These are phyloP conservation scores for Pichia sp. DNA, from an alignment of 1,139 yeast genomes.

Conservation along the genomic window DNA sequence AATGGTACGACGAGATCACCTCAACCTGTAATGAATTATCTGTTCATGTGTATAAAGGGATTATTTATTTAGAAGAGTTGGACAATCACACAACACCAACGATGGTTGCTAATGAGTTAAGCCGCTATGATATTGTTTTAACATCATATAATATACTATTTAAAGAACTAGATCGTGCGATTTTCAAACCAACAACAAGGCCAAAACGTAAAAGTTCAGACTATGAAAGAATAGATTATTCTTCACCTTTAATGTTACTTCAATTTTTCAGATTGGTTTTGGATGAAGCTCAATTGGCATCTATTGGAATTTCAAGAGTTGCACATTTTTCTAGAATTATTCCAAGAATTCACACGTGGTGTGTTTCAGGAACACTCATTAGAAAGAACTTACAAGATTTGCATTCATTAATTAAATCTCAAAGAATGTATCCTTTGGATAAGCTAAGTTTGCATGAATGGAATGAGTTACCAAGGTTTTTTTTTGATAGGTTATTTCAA, in stretches of 20 bases:
- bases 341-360: conserved; percentile 90
- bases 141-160: conserved; percentile 70
- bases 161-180: conserved; percentile 74
- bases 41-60: conserved; percentile 60
- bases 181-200: conserved; percentile 56
- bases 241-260: conserved; percentile 76
- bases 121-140: conserved; percentile 60
- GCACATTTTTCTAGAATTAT: conserved; percentile 74
- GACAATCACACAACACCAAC: conserved; percentile 33
- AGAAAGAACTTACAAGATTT: conserved; percentile 60
- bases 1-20: conserved; percentile 75
- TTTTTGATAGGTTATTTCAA: conserved; percentile 33
- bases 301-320: conserved; percentile 65
- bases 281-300: conserved; percentile 94
- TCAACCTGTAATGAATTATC: conserved; percentile 52
- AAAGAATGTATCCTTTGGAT: conserved; percentile 61
- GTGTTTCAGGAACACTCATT: conserved; percentile 93
- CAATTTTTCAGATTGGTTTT: conserved; percentile 86
- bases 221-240: conserved; percentile 42
- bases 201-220: conserved; percentile 39
- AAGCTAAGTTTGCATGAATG: conserved; percentile 28
- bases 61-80: conserved; percentile 32
- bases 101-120: conserved; percentile 33
- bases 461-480: conserved; percentile 19
- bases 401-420: conserved; percentile 61